These are phyloP conservation scores for Magnolia officinalis DNA, from an alignment of 164 flowering plant species.

Conservation along the genomic window DNA sequence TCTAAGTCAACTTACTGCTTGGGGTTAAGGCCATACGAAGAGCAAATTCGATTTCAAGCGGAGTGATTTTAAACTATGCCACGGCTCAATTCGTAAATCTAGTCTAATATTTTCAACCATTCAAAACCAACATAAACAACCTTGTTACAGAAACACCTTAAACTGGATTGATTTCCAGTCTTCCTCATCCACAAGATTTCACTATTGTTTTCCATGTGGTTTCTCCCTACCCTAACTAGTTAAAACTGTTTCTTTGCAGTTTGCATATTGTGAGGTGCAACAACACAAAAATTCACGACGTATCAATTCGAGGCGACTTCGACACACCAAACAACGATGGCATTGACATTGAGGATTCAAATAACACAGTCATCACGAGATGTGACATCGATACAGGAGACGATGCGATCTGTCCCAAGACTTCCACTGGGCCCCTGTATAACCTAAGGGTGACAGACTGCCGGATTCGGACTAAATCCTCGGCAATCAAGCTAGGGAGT, in stretches of 20 bases:
- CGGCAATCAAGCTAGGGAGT: slow-evolving; percentile 93
- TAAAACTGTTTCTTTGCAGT: slow-evolving; percentile 40
- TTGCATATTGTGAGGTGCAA: slow-evolving; percentile 75
- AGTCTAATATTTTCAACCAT: no score
- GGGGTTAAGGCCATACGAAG: no score
- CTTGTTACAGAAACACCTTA: no score
- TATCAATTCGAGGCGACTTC: slow-evolving; percentile 78
- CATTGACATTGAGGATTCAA: slow-evolving; percentile 91
- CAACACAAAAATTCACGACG: slow-evolving; percentile 56
- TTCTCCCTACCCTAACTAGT: no score
- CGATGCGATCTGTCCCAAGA: slow-evolving; percentile 96
- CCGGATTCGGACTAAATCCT: slow-evolving; percentile 88
- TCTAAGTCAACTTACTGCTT: no score
- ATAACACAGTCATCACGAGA: slow-evolving; percentile 74
- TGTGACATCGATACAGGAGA: slow-evolving; percentile 85
- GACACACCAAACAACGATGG: slow-evolving; percentile 93
- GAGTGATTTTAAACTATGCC: no score
- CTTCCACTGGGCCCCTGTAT: slow-evolving; percentile 61
- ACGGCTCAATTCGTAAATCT: no score
- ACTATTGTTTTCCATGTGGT: no score
- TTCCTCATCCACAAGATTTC: no score
- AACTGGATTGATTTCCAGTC: no score
- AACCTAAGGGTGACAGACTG: slow-evolving; percentile 75
- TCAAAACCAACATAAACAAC: no score
- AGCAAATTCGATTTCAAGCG: no score